A percentile compares a stretch with the other conserved stretches of the same genome.
These are phyloP conservation scores for Tetradesmus lagerheimii DNA, from an alignment of 139 green algal genomes.

Conservation along the genomic window DNA sequence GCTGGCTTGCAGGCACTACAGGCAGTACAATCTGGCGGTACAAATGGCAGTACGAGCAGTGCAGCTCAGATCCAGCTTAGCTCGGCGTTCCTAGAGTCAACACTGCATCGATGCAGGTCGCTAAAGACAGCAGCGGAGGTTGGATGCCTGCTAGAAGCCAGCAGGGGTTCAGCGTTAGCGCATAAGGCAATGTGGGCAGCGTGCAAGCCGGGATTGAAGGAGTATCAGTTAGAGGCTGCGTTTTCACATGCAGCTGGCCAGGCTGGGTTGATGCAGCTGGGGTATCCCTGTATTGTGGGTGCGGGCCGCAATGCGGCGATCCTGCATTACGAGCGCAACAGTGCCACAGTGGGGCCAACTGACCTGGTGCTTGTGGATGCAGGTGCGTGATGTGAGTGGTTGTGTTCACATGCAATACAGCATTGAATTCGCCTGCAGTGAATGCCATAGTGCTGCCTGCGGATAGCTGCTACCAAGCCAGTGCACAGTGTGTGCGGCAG, in stretches of 20 bases:
- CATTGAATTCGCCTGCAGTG: not conserved
- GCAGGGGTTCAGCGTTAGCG: not conserved
- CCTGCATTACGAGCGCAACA: slow-evolving; percentile 92
- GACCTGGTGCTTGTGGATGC: slow-evolving; percentile 89
- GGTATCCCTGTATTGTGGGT: slow-evolving; percentile 43
- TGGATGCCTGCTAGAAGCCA: slow-evolving; percentile 26
- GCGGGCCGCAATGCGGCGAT: slow-evolving; percentile 72
- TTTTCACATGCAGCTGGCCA: slow-evolving; percentile 57
- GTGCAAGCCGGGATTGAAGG: slow-evolving; percentile 62
- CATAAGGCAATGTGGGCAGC: slow-evolving; percentile 32
- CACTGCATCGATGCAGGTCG: slow-evolving; percentile 8
- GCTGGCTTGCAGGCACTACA: not conserved
- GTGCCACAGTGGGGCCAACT: slow-evolving; percentile 74
- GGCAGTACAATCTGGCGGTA: not conserved
- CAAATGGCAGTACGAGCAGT: not conserved
- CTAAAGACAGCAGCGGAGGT: slow-evolving; percentile 41
- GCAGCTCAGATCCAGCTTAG: not conserved
- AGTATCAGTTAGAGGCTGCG: slow-evolving; percentile 80
- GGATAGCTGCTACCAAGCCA: too few relatives aligned
- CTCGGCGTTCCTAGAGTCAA: slow-evolving; percentile 2
- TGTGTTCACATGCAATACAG: not conserved
- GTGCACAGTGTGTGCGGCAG: too few relatives aligned
- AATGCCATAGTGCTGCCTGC: too few relatives aligned
- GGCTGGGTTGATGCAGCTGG: slow-evolving; percentile 29
- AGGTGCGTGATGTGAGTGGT: slow-evolving; percentile 57